These are phyloP conservation scores for sweet orange (Citrus sinensis) DNA, from an alignment of 345 rosid species.

Conservation along the genomic window DVS_A1.0 CM039165.1:32593001-32593500, in stretches of 20 bases:
- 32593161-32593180: no score
- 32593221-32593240: background rate
- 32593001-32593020: no score
- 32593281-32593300: slow-evolving; percentile 21
- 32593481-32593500: background rate
- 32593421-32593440: background rate
- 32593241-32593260: background rate
- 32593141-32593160: no score
- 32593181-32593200: no score
- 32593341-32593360: slow-evolving; percentile 3
- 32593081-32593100: background rate
- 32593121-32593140: no score
- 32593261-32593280: slow-evolving; percentile 18
- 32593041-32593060: no score
- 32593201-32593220: background rate
- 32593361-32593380: slow-evolving; percentile 21
- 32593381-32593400: background rate
- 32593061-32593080: background rate
- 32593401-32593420: background rate
- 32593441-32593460: no score
- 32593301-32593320: background rate
- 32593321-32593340: slow-evolving; percentile 9
- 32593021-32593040: no score
- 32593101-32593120: background rate
- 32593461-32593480: background rate